Evolutionary conservation across 2,329 filamentous ascomycete species (phyloP), one percentile per base, ranked within the genome.

Genomic region (Aspergillus pseudotamarii): DNA sequence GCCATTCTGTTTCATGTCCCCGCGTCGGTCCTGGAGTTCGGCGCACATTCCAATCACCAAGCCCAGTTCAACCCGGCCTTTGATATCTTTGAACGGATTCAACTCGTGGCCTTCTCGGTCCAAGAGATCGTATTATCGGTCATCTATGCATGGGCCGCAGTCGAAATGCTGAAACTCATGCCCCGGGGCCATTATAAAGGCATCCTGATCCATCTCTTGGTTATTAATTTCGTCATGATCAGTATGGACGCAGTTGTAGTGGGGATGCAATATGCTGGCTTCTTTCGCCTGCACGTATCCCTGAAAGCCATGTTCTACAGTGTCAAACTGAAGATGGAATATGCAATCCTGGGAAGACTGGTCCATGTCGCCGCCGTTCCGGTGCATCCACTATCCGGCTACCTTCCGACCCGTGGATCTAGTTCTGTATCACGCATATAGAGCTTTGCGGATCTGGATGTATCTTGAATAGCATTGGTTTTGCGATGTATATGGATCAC

Each of bases 271-370:
- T 54, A 54, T 54, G 51, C 51, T 1, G 51, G 51, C 6, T 36
- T 34, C 51, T 54, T 54, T 32, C 14, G 28, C 1, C 12, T 54
- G 4, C 51, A 54, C 19, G 51, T 54, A 19, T 54, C 51, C 30
- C 19, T 54, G 19, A 54, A 54, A 36, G 51, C 51, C 3, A 54
- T 54, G 51, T 30, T 36, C 32, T 54, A 54, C 11, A 54, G 51
- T 23, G 14, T 54, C 9, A 54, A 54, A 8, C 32, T 54, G 51
- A 54, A 54, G 51, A 54, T 54, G 51, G 51, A 54, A 9, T 54
- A 54, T 36, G 28, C 51, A 4, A 54, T 54, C 30, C 21, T 54
- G 19, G 51, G 51, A 3, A 34, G 4, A 14, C 2, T 54, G 30
- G 51, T 54, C 4, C 51, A 36, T 21, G 28, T 54, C 28, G 32